These are phyloP conservation scores for Pseudovirgaria hyperparasitica DNA, from an alignment of 2,329 filamentous ascomycete genomes.

Conservation along the genomic window DNA sequence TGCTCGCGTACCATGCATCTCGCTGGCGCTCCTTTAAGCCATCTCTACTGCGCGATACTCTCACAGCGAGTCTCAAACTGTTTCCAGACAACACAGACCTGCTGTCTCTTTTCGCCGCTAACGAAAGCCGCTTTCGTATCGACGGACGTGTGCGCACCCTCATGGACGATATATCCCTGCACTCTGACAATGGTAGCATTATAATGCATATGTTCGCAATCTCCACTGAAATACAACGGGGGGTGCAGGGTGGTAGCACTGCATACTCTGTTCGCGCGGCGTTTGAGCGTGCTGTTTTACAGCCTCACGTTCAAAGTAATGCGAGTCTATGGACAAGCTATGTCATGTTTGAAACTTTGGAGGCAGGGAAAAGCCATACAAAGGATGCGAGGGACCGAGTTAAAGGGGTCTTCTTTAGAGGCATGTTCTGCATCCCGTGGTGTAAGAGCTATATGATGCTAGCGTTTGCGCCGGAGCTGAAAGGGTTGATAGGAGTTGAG, in stretches of 20 bases:
- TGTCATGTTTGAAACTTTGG: constrained; percentile 17
- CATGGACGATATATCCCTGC: constrained; percentile 32
- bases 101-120: constrained; percentile 58
- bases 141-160: constrained; percentile 64
- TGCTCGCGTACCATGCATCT: constrained; percentile 55
- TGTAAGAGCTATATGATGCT: constrained; percentile 46
- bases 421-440: constrained; percentile 48
- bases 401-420: constrained; percentile 42
- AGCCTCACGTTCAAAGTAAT: constrained; percentile 16
- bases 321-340: constrained; percentile 18
- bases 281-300: constrained; percentile 39
- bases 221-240: constrained; percentile 37
- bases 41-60: constrained; percentile 46
- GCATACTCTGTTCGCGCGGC: constrained; percentile 40
- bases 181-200: constrained; percentile 22
- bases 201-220: constrained; percentile 43
- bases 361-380: constrained; percentile 4
- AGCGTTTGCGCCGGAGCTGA: constrained; percentile 36
- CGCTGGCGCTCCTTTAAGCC: constrained; percentile 55
- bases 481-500: constrained; percentile 24
- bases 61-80: constrained; percentile 45
- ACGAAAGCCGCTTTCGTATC: constrained; percentile 58
- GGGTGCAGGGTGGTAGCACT: constrained; percentile 30
- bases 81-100: constrained; percentile 73
- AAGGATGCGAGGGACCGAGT: constrained; percentile 17